Conservation (phyloP, 2,329 filamentous ascomycete species). For the Neocatenulostroma microsporum region DNA sequence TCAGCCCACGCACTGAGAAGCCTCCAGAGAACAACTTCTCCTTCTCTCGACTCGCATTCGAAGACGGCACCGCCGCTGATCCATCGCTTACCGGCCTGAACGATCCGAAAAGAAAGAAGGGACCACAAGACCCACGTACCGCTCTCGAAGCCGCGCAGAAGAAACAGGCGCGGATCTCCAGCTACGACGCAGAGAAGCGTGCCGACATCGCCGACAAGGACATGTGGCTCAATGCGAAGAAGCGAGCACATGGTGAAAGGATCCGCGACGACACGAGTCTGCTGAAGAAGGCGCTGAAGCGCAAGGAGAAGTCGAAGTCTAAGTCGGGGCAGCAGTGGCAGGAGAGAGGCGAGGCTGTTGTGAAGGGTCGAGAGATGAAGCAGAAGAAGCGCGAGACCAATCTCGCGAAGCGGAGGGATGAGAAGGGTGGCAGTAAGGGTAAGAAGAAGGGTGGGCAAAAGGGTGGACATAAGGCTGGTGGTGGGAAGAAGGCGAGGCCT, state of each 20-base stretch:
- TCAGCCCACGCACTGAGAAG: conserved; percentile 45
- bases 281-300: conserved; percentile 90
- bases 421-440: conserved; percentile 67
- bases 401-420: conserved; percentile 65
- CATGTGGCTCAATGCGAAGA: conserved; percentile 83
- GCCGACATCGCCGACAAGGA: conserved; percentile 90
- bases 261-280: conserved; percentile 78
- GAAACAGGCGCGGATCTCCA: conserved; percentile 71
- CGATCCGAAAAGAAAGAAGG: conserved; percentile 66
- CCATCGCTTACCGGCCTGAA: conserved; percentile 53
- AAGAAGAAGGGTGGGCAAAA: conserved; percentile 60
- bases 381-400: conserved; percentile 46
- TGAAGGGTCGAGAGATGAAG: conserved; percentile 41
- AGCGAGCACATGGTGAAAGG: conserved; percentile 80
- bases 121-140: conserved; percentile 74
- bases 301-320: conserved; percentile 62
- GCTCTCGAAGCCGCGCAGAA: conserved; percentile 80
- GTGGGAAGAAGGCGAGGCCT: conserved; percentile 39
- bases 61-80: conserved; percentile 73
- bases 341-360: conserved; percentile 38
- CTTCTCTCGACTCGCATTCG: conserved; percentile 86
- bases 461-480: conserved; percentile 47
- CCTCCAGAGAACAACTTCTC: conserved; percentile 60
- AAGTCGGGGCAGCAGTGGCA: conserved; percentile 30
- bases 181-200: conserved; percentile 70